Evolutionary conservation across 2,329 filamentous ascomycete species (phyloP).

Genomic region (Biscogniauxia mediterranea): DNA sequence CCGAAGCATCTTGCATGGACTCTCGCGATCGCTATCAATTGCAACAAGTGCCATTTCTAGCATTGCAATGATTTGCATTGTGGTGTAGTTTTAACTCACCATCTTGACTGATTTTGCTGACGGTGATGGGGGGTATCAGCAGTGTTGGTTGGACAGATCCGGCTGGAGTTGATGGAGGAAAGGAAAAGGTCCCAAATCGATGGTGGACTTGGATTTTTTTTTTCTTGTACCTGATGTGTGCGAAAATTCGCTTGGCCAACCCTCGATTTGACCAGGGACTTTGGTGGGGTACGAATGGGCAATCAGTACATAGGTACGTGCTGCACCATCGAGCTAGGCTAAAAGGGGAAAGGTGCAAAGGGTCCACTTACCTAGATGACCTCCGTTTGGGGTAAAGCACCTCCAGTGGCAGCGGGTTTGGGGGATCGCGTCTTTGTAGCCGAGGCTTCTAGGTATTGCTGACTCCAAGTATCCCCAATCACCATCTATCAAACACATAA

Average conservation of each 20-base stretch:
- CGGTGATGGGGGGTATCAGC: conserved; percentile 29
- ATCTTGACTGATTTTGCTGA: conserved; percentile 61
- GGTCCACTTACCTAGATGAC: conserved; percentile 14
- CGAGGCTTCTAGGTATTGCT: conserved; percentile 1
- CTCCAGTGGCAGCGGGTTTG: too few species aligned
- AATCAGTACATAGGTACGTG: too few species aligned
- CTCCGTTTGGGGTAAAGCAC: not conserved
- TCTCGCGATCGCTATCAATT: conserved; percentile 44
- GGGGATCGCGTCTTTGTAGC: not conserved
- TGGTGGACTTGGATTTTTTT: conserved; percentile 31
- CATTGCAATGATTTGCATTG: conserved; percentile 25
- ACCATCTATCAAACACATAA: not conserved
- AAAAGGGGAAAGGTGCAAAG: conserved; percentile 7
- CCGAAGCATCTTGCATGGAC: conserved; percentile 99
- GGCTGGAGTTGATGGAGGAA: conserved; percentile 14
- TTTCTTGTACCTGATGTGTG: conserved; percentile 31
- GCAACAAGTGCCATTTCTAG: conserved; percentile 30
- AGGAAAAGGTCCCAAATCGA: not conserved
- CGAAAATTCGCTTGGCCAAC: conserved; percentile 34
- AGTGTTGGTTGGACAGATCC: conserved; percentile 19
- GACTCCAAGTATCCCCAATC: not conserved
- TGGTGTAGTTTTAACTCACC: conserved; percentile 56
- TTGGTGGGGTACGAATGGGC: conserved; percentile 38
- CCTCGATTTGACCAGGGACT: conserved; percentile 4
- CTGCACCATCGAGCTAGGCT: not conserved